Evolutionary conservation across 768 basidiomycete genomes (phyloP), one percentile per base, ranked within the genome.

Genomic region (Mycena filopes): DNA sequence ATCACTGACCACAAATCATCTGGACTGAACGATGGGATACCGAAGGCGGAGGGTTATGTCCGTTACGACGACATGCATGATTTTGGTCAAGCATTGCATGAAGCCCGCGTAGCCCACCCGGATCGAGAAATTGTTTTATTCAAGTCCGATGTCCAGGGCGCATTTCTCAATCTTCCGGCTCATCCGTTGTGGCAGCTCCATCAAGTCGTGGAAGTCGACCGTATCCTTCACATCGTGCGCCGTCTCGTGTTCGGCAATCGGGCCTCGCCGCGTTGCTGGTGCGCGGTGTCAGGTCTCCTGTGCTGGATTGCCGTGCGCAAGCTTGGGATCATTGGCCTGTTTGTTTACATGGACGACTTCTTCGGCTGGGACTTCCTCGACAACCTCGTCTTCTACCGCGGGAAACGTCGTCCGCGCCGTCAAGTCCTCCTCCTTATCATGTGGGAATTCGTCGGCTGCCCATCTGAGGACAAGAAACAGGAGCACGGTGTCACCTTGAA

Each of bases 101-200:
- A 72, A 1, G 67, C 55, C 6, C 29, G 26, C 12, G 9, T 23
- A 2, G 16, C 49, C 1, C 16, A 70, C 49, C 69, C 71, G 1
- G 31, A 36, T 1, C n/a, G 43, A 0, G 10, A 40, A 0, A 18
- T 75, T 7, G 53, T 72, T n/a, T 58, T 68, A 13, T 77, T 70
- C 59, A 79, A 78, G 47, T 69, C 69, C 9, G 73, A 80, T 43
- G 71, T 80, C 6, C 36, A 71, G 1, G 64, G 69, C 7, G 79
- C 79, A 0, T 81, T 77, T 55, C 72, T 74, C 4, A 77, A 70
- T 43, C 65, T 79, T 0, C 77, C 76, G 5, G 70, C 70, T 4
- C 75, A 79, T 55, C 78, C 76, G 10, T 10, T 77, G 21, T 81
- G 74, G 73, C 79, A 81, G 47, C 43, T 78, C 0, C 61, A 66